A percentile compares a stretch with the other conserved stretches of the same genome.
phyloP scores from a whole-genome alignment of 495 filamentous ascomycete species.

The Neurospora discreta region DNA sequence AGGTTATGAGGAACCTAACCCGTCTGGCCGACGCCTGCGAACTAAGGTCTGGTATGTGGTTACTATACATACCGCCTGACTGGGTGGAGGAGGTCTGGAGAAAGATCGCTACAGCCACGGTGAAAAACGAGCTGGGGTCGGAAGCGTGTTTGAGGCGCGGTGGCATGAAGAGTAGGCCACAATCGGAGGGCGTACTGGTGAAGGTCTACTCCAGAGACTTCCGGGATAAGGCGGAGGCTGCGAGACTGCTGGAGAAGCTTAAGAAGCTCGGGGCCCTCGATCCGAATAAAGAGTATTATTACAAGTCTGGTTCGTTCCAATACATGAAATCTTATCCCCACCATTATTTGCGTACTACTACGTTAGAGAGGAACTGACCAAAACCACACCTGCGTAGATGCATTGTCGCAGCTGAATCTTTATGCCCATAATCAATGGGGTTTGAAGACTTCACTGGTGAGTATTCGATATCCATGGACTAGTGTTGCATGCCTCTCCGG shows the following conservation, averaged over 20 bases:
- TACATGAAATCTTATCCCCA: neutral
- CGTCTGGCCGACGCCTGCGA: slow-evolving; percentile 34
- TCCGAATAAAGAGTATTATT: slow-evolving; percentile 49
- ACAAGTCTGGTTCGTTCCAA: slow-evolving; percentile 50
- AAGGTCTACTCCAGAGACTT: slow-evolving; percentile 73
- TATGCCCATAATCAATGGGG: neutral
- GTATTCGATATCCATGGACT: neutral
- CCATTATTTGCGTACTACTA: neutral
- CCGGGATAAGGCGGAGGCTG: slow-evolving; percentile 54
- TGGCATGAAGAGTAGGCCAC: slow-evolving; percentile 26
- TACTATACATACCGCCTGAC: slow-evolving; percentile 54
- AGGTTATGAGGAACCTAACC: slow-evolving; percentile 42
- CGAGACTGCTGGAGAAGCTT: slow-evolving; percentile 49
- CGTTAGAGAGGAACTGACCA: neutral
- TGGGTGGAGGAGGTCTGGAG: slow-evolving; percentile 55
- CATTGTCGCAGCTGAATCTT: neutral
- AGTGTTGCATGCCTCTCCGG: neutral
- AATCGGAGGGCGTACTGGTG: slow-evolving; percentile 32
- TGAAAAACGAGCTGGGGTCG: slow-evolving; percentile 52
- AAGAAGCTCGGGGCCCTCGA: slow-evolving; percentile 48
- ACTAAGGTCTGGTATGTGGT: slow-evolving; percentile 45
- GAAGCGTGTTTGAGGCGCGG: slow-evolving; percentile 56
- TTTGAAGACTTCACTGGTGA: neutral
- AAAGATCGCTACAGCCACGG: slow-evolving; percentile 49
- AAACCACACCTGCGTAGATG: neutral